Conservation (phyloP, 495 filamentous ascomycete species). For the Aspergillus sparsus region DNA sequence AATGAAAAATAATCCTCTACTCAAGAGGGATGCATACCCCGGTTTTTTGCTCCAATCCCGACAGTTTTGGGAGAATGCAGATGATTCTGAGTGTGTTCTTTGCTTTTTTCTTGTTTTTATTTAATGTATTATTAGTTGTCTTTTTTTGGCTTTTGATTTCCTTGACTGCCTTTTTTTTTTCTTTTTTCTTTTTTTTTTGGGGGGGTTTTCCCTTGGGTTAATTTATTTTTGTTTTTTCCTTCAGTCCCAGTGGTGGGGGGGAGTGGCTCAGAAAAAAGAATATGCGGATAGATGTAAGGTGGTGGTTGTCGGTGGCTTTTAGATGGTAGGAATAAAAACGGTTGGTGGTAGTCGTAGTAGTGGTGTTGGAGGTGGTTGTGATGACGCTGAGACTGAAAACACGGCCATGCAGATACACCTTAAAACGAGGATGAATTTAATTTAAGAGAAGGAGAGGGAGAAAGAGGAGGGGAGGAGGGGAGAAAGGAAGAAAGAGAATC, state of each 20-base stretch:
- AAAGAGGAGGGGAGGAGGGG: conserved; percentile 1
- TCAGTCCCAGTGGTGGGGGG: conserved; percentile 1
- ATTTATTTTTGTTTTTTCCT: conserved; percentile 14
- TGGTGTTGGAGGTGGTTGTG: not conserved
- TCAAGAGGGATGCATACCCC: conserved; percentile 18
- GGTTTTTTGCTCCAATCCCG: conserved; percentile 15
- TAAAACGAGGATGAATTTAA: conserved; percentile 23
- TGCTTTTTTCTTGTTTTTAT: not conserved
- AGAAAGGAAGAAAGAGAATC: conserved; percentile 5
- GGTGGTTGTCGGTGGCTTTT: conserved; percentile 6
- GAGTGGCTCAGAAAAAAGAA: not conserved
- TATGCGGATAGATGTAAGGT: conserved; percentile 1
- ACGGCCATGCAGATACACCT: conserved; percentile 10
- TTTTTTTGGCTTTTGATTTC: conserved; percentile 3
- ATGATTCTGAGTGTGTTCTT: not conserved
- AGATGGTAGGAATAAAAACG: not conserved
- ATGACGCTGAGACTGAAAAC: conserved; percentile 16
- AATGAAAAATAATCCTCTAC: conserved; percentile 15
- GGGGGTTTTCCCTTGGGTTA: not conserved
- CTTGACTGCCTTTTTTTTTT: conserved; percentile 8
- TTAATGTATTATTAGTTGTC: conserved; percentile 1
- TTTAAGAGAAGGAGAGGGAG: conserved; percentile 22
- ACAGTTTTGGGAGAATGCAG: conserved; percentile 11
- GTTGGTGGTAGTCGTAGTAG: not conserved
- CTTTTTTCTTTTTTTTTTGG: conserved; percentile 3